Conservation (phyloP, 371 early-diverging fungal genomes). For the Rhizopus stolonifer region DNA sequence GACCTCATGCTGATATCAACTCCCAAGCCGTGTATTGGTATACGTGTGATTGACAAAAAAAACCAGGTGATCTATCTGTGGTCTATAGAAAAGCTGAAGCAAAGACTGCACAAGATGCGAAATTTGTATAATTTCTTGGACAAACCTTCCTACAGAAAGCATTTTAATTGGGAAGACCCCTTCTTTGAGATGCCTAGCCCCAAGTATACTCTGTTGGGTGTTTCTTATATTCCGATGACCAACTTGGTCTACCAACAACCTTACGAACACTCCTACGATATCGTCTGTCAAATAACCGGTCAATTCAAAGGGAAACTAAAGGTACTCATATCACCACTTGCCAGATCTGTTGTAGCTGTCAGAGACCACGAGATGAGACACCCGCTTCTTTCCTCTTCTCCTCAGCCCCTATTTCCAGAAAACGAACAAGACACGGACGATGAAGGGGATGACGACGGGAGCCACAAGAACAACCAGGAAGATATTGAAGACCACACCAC, state of each 20-base stretch:
- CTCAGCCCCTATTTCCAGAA: conserved; percentile 12
- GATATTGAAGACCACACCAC: conserved; percentile 8
- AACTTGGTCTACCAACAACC: conserved; percentile 52
- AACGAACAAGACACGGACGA: conserved; percentile 10
- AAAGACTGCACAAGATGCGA: conserved; percentile 75
- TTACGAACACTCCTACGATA: conserved; percentile 49
- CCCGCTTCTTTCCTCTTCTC: not conserved
- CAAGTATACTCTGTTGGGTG: conserved; percentile 66
- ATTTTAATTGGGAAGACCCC: conserved; percentile 77
- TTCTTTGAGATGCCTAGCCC: conserved; percentile 71
- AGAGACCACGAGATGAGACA: not conserved
- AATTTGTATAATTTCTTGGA: conserved; percentile 75
- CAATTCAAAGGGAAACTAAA: conserved; percentile 49
- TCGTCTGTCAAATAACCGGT: conserved; percentile 62
- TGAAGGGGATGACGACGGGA: conserved; percentile 8
- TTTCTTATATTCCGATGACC: conserved; percentile 51
- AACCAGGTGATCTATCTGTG: conserved; percentile 73
- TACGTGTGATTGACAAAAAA: conserved; percentile 72
- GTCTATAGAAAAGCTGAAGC: conserved; percentile 70
- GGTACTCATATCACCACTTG: conserved; percentile 51
- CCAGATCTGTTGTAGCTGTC: conserved; percentile 25
- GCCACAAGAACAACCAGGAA: not conserved
- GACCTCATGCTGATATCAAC: conserved; percentile 51
- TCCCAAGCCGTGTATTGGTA: conserved; percentile 62
- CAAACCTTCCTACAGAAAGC: conserved; percentile 67